These are phyloP conservation scores for Neolentinus lepideus DNA, from an alignment of 1,284 basidiomycete genomes.

Conservation along the genomic window DNA sequence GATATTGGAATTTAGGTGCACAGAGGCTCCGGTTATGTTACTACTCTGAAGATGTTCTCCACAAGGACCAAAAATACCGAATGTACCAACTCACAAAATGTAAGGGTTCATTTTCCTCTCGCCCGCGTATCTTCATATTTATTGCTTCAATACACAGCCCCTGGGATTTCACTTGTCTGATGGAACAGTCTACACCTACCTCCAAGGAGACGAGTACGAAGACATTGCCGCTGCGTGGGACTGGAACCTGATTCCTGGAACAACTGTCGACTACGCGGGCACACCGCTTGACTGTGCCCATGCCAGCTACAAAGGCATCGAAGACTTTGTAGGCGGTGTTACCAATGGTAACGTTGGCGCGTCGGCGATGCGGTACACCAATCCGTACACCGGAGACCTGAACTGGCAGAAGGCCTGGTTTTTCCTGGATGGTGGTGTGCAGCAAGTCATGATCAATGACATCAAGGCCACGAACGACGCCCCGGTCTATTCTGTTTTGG, in stretches of 20 bases:
- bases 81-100: constrained; percentile 58
- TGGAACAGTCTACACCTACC: constrained; percentile 56
- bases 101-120: constrained; percentile 16
- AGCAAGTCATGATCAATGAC: constrained; percentile 52
- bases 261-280: constrained; percentile 50
- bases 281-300: constrained; percentile 39
- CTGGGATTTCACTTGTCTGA: constrained; percentile 64
- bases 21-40: constrained; percentile 48
- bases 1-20: constrained; percentile 34
- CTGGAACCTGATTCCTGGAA: constrained; percentile 68
- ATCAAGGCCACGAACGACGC: constrained; percentile 36
- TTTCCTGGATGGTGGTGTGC: constrained; percentile 56
- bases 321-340: constrained; percentile 57
- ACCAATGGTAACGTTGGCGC: constrained; percentile 47
- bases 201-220: constrained; percentile 59
- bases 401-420: constrained; percentile 67
- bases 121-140: background rate
- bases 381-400: constrained; percentile 47
- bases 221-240: constrained; percentile 66
- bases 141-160: constrained; percentile 29
- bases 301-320: constrained; percentile 34
- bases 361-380: constrained; percentile 55
- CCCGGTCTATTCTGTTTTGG: constrained; percentile 56
- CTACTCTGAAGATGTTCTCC: constrained; percentile 61
- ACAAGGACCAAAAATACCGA: constrained; percentile 56